Percentiles rank a stretch among this genome's conserved stretches.
Conservation (phyloP, 129 eudicot genomes). For the Lonicera japonica region DNA sequence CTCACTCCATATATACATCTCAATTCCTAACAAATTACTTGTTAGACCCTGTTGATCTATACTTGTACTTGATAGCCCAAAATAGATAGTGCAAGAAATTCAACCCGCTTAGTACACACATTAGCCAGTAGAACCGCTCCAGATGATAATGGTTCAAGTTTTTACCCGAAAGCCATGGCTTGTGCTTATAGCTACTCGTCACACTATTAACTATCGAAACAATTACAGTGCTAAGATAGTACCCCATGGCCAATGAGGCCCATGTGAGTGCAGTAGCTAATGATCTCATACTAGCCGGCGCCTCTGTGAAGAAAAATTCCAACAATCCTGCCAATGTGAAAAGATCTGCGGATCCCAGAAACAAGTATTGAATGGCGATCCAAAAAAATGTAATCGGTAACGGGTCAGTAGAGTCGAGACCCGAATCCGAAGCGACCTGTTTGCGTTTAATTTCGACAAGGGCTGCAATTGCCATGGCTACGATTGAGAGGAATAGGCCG, state of each 20-base stretch:
- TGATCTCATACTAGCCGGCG: constrained; percentile 67
- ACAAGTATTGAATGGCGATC: constrained; percentile 85
- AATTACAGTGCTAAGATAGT: constrained; percentile 69
- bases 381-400: constrained; percentile 69
- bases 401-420: constrained; percentile 30
- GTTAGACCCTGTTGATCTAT: constrained; percentile 37
- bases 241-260: constrained; percentile 82
- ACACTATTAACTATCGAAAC: constrained; percentile 63
- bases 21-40: not conserved
- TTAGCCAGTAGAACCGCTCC: constrained; percentile 76
- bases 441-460: constrained; percentile 70
- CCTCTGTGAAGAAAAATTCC: constrained; percentile 87
- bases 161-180: constrained; percentile 55
- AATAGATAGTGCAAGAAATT: constrained; percentile 65
- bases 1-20: not conserved
- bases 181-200: constrained; percentile 32
- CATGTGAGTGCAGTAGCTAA: constrained; percentile 77
- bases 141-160: constrained; percentile 57
- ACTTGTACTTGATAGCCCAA: constrained; percentile 70
- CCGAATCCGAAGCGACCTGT: constrained; percentile 31
- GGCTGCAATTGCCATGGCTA: constrained; percentile 77
- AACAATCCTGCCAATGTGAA: constrained; percentile 73
- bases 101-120: constrained; percentile 58
- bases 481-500: constrained; percentile 57
- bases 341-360: constrained; percentile 90